Evolutionary conservation across 1,139 yeast species (phyloP).

Genomic region (Debaryomyces sp.): DNA sequence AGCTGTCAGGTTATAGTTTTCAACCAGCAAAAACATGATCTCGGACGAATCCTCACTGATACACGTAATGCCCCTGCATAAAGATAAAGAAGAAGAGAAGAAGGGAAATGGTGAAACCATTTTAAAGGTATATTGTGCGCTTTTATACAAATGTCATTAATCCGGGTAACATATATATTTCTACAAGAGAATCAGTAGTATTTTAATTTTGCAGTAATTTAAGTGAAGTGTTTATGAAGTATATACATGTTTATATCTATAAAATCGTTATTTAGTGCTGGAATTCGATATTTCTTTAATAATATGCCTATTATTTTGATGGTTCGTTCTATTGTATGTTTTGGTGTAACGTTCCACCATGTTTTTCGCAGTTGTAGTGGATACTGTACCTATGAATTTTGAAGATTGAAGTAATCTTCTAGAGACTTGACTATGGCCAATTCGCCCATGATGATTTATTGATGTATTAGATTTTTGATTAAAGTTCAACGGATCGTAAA

Average conservation of each 20-base stretch:
- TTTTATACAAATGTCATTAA: constrained; percentile 5
- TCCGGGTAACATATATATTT: constrained; percentile 11
- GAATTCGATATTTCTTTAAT: not conserved
- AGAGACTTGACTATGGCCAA: constrained; percentile 23
- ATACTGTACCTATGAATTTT: not conserved
- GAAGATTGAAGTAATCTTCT: constrained; percentile 1
- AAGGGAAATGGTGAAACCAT: constrained; percentile 9
- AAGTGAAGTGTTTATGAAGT: not conserved
- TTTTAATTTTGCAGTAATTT: constrained; percentile 1
- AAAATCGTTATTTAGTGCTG: not conserved
- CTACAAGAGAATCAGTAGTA: not conserved
- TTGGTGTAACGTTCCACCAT: not conserved
- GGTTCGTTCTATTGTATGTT: not conserved
- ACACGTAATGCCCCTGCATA: constrained; percentile 99
- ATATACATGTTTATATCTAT: not conserved
- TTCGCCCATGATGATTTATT: constrained; percentile 8
- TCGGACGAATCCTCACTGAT: constrained; percentile 99
- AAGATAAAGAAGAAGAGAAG: constrained; percentile 64
- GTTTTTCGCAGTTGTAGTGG: not conserved
- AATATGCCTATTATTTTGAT: not conserved
- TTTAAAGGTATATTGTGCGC: constrained; percentile 8
- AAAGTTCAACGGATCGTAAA: constrained; percentile 26
- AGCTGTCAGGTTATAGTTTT: constrained; percentile 99
- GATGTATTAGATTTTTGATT: not conserved
- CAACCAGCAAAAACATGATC: constrained; percentile 99